Percentiles rank a stretch among this genome's conserved stretches.
phyloP scores from a whole-genome alignment of 345 rosid genomes.

The Boechera divaricarpa region DNA sequence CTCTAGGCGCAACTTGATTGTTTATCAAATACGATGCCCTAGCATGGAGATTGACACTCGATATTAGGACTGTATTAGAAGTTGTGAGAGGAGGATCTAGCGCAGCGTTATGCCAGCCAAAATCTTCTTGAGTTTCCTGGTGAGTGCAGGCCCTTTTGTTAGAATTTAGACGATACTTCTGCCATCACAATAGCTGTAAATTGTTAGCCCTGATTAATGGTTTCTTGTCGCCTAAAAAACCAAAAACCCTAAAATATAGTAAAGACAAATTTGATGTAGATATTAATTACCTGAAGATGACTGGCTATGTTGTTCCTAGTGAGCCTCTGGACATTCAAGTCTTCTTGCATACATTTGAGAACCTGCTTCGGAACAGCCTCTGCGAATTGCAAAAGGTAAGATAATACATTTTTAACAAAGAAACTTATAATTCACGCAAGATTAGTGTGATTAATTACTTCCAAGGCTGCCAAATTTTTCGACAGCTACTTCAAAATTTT shows the following conservation, averaged over 20 bases:
- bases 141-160: neutral
- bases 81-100: neutral
- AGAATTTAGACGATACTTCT: conserved; percentile 30
- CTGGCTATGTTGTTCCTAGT: conserved; percentile 31
- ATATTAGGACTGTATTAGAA: conserved; percentile 1
- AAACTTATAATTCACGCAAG: neutral
- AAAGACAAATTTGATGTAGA: neutral
- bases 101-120: neutral
- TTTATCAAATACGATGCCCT: neutral
- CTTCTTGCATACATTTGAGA: conserved; percentile 35
- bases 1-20: neutral
- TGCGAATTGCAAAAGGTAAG: conserved; percentile 1
- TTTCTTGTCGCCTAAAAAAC: neutral
- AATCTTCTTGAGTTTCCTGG: neutral
- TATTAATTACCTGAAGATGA: conserved; percentile 39
- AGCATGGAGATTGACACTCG: neutral
- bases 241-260: neutral
- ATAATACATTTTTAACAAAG: neutral
- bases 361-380: conserved; percentile 33
- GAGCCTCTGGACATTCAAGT: conserved; percentile 22
- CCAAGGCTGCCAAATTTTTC: neutral
- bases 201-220: conserved; percentile 14
- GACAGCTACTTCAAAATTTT: conserved; percentile 14
- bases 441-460: conserved; percentile 11
- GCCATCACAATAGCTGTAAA: conserved; percentile 16